These are phyloP conservation scores for Cyclotella sp. DNA, from an alignment of 108 stramenopile genomes.

Conservation along the genomic window DNA sequence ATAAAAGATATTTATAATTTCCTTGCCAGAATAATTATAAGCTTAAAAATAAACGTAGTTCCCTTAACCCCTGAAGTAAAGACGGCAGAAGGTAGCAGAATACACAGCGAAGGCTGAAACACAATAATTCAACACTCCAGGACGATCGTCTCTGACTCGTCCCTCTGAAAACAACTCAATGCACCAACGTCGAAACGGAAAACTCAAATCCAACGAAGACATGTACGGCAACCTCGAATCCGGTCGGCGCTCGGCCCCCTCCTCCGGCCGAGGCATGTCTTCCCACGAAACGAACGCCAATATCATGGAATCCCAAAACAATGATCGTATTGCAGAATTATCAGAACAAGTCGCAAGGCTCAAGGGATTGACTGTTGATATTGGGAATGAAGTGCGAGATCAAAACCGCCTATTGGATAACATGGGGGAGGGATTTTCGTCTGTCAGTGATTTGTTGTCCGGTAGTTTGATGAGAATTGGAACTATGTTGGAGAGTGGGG, in stretches of 20 bases:
- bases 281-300: slow-evolving; percentile 76
- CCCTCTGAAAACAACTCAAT: slow-evolving; percentile 16
- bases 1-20: no score
- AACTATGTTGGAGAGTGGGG: slow-evolving; percentile 84
- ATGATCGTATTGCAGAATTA: slow-evolving; percentile 83
- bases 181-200: slow-evolving; percentile 52
- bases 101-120: no score
- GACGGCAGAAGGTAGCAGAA: no score
- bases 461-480: slow-evolving; percentile 78
- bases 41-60: no score
- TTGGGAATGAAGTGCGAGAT: slow-evolving; percentile 88
- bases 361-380: slow-evolving; percentile 89
- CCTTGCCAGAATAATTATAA: no score
- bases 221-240: slow-evolving; percentile 76
- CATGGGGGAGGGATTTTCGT: slow-evolving; percentile 85
- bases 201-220: slow-evolving; percentile 45
- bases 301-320: slow-evolving; percentile 89
- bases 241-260: slow-evolving; percentile 49
- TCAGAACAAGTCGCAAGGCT: slow-evolving; percentile 85
- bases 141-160: neutral
- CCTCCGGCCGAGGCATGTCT: slow-evolving; percentile 48
- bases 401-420: slow-evolving; percentile 87
- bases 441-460: slow-evolving; percentile 75
- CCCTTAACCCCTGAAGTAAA: no score
- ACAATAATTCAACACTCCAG: no score